A percentile compares a stretch with the other conserved stretches of the same genome.
Evolutionary conservation across 2,329 filamentous ascomycete genomes (phyloP).

Genomic region (Cryphonectria naterciae): DNA sequence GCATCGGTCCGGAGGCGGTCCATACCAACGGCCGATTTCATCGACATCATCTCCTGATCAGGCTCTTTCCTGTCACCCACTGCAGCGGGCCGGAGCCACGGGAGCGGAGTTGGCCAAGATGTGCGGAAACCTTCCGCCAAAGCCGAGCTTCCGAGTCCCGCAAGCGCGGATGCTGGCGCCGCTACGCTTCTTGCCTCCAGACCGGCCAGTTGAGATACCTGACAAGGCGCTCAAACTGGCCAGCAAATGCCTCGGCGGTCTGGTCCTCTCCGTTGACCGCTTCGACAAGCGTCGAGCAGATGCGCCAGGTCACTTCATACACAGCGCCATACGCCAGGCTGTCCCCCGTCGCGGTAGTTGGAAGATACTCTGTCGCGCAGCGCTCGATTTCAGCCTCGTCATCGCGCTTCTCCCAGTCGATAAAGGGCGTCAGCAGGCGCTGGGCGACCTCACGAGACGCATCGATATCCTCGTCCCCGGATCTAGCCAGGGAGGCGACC

Average conservation of each 20-base stretch:
- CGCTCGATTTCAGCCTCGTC: neutral
- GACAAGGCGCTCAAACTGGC: neutral
- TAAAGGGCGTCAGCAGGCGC: neutral
- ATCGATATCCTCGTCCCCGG: neutral
- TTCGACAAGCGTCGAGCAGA: neutral
- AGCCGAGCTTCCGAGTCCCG: neutral
- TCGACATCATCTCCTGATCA: neutral
- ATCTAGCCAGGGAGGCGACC: neutral
- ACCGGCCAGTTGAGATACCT: neutral
- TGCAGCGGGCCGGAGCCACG: constrained; percentile 4
- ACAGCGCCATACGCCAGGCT: neutral
- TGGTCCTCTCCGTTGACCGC: neutral
- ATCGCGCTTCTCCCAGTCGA: neutral
- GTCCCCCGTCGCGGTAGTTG: neutral
- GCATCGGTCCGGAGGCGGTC: neutral
- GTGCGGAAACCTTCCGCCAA: constrained; percentile 14
- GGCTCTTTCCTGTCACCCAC: neutral
- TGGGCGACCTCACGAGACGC: neutral
- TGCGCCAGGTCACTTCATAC: neutral
- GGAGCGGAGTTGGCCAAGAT: neutral
- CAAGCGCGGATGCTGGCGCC: neutral
- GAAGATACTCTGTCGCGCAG: neutral
- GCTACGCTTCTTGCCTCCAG: neutral
- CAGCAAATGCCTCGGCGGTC: neutral
- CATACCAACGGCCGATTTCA: neutral